Conservation (phyloP, 2,329 filamentous ascomycete genomes). For the Monosporascus ibericus region DNA sequence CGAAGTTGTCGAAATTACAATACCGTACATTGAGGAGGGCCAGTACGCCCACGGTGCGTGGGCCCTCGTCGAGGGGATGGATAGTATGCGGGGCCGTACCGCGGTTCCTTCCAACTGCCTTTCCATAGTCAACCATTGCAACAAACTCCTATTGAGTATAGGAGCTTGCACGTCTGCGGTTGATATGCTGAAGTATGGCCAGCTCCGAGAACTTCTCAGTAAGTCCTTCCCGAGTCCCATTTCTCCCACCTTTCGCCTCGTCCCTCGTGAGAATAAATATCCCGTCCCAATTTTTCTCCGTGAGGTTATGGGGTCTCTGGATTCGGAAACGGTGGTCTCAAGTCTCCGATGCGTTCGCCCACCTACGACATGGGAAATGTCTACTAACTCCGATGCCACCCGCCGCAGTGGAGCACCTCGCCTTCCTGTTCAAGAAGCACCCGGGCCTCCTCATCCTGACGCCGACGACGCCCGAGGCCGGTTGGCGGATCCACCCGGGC, state of each 20-base stretch:
- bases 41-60: constrained; percentile 73
- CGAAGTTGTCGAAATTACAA: constrained; percentile 49
- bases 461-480: constrained; percentile 69
- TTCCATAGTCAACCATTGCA: constrained; percentile 55
- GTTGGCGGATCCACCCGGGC: constrained; percentile 58
- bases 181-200: constrained; percentile 68
- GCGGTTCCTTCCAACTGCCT: constrained; percentile 44
- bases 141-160: constrained; percentile 63
- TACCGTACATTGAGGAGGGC: constrained; percentile 63
- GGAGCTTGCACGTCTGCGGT: constrained; percentile 57
- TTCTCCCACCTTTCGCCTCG: neutral
- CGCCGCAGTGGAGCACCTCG: constrained; percentile 34
- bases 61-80: constrained; percentile 66
- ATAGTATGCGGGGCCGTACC: constrained; percentile 35
- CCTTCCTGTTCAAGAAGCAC: constrained; percentile 51
- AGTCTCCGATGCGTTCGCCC: too few relatives aligned
- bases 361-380: too few relatives aligned
- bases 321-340: too few relatives aligned
- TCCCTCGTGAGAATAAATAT: too few relatives aligned
- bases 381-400: constrained; percentile 49
- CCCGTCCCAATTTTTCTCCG: neutral
- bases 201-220: constrained; percentile 65
- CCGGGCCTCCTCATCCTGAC: constrained; percentile 74
- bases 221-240: neutral
- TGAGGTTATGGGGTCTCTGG: too few relatives aligned